phyloP scores from a whole-genome alignment of 495 filamentous ascomycete genomes.

The Hyaloscypha finlandica region DNA sequence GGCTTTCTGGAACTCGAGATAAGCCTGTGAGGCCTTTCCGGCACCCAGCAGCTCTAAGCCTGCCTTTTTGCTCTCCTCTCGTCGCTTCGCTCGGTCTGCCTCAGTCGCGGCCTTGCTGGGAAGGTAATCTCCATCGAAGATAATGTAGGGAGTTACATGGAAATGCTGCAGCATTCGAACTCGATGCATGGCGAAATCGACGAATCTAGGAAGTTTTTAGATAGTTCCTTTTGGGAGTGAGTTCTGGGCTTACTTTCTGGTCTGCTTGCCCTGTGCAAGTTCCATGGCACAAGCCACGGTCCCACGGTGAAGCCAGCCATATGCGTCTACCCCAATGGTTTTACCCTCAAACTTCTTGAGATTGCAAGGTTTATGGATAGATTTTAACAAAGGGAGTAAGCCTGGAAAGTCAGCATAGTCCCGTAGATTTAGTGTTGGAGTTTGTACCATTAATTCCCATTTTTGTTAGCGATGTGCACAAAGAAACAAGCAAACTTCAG shows the following conservation, averaged over 20 bases:
- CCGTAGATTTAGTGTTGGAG: neutral
- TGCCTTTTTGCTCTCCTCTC: conserved; percentile 70
- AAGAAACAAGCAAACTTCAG: conserved; percentile 26
- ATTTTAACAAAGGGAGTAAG: conserved; percentile 88
- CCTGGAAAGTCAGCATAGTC: conserved; percentile 54
- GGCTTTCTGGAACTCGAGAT: conserved; percentile 89
- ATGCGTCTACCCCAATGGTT: conserved; percentile 91
- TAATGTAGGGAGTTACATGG: conserved; percentile 86
- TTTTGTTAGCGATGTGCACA: conserved; percentile 19
- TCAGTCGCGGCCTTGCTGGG: conserved; percentile 97
- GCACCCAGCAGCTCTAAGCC: conserved; percentile 81
- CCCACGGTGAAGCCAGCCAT: conserved; percentile 97
- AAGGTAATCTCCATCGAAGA: conserved; percentile 95
- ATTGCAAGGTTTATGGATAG: conserved; percentile 86
- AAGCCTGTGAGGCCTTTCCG: conserved; percentile 77
- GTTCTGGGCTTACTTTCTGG: conserved; percentile 65
- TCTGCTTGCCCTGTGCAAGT: conserved; percentile 83
- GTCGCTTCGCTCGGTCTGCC: conserved; percentile 62
- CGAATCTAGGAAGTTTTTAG: conserved; percentile 57
- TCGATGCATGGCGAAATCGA: conserved; percentile 88
- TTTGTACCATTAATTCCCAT: conserved; percentile 37
- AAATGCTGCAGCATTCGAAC: conserved; percentile 92
- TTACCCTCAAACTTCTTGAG: conserved; percentile 86
- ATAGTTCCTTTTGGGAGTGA: conserved; percentile 11
- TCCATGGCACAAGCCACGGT: conserved; percentile 90